These are phyloP conservation scores for Colletotrichum plurivorum DNA, from an alignment of 2,329 filamentous ascomycete genomes.

Conservation along the genomic window DNA sequence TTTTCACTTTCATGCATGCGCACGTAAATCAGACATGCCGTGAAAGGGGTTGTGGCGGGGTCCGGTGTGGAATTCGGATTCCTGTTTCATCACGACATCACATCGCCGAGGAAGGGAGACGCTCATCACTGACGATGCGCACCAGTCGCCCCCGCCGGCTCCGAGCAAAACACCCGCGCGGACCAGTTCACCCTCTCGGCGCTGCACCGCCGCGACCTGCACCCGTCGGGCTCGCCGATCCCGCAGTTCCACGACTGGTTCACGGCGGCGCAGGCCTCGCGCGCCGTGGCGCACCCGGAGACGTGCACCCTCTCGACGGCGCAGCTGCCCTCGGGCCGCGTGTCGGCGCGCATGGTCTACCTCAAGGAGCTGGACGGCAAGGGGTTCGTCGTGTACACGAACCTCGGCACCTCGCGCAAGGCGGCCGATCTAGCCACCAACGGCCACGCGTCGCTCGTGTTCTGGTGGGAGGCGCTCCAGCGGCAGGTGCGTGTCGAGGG, in stretches of 20 bases:
- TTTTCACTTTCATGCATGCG: neutral
- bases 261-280: conserved; percentile 71
- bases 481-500: conserved; percentile 94
- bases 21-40: too few relatives aligned
- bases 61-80: neutral
- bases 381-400: conserved; percentile 92
- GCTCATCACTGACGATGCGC: conserved; percentile 30
- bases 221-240: conserved; percentile 72
- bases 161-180: conserved; percentile 73
- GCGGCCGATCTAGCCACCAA: conserved; percentile 80
- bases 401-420: conserved; percentile 85
- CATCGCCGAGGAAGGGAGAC: conserved; percentile 28
- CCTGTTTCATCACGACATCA: conserved; percentile 30
- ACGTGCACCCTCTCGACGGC: conserved; percentile 91
- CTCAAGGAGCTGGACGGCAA: conserved; percentile 89
- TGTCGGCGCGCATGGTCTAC: conserved; percentile 90
- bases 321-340: conserved; percentile 83
- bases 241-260: conserved; percentile 95
- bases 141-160: conserved; percentile 75
- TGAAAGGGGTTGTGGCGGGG: too few relatives aligned
- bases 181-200: conserved; percentile 79
- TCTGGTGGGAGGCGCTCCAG: conserved; percentile 91
- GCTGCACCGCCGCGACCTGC: conserved; percentile 74
- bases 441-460: conserved; percentile 84
- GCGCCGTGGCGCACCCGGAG: conserved; percentile 80